Base-by-base conservation (phyloP, 164 flowering plant species). In the grape (Vitis vinifera) region DNA sequence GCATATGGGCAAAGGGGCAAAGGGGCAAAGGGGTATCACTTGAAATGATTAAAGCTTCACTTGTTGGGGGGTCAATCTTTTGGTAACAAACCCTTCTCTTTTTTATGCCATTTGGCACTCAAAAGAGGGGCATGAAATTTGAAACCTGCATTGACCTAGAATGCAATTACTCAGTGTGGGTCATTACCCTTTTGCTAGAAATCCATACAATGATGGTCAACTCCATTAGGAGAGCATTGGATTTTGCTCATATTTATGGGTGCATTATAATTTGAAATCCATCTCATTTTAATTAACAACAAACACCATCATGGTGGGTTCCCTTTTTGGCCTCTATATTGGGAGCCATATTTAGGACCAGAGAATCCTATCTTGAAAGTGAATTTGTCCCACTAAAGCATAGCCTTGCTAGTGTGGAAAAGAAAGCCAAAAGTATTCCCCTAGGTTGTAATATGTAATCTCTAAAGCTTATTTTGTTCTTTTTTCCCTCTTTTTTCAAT, bases 251-350 rank as follows among this genome's bases (percentile, higher is more conserved):
- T 61, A n/a, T 66, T 56, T 59, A 52, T 10, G 8, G 19, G 23
- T 37, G 55, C 64, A 74, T 3, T 19, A 61, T 63, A 27, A 75
- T 70, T 71, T 58, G 47, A 59, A 23, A 47, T 53, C 16, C 27
- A 16, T 73, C 44, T 37, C 44, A 37, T 37, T 37, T 37, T 37
- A 37, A 37, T 31, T 60, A 65, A 37, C 65, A 68, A 68, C 17
- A 57, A 75, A 71, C 84, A 78, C 58, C 71, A 75, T 81, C 29
- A 81, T 78, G 55, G 19, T 30, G 10, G 17, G 31, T 29, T 62
- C 13, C 57, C 81, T 76, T 81, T 74, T 55, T 78, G 79, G 76
- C 81, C 72, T 76, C 79, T 71, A 61, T 23, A 44, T 14, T 53
- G 70, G 68, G 55, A 62, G 55, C 73, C 66, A 64, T 15, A 51